Conservation (phyloP, 2,329 filamentous ascomycete species). For the Cytospora piceae region DNA sequence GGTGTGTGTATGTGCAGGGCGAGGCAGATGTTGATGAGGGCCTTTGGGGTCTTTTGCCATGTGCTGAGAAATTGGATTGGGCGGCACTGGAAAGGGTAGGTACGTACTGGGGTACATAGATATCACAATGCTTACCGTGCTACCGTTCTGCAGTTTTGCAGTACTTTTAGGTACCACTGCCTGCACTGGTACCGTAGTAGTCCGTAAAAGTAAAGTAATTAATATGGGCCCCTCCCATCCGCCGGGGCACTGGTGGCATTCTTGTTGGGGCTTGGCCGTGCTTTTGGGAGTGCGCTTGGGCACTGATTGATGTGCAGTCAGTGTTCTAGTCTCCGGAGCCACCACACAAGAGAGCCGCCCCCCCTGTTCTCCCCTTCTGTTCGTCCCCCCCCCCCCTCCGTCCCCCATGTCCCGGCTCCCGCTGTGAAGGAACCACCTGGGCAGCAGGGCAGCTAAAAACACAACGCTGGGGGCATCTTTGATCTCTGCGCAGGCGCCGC, state of each 20-base stretch:
- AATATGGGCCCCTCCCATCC: background rate
- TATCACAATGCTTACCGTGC: background rate
- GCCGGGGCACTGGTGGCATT: background rate
- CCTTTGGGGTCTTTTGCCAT: background rate
- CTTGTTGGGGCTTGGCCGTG: background rate
- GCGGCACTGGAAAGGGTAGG: background rate
- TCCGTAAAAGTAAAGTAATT: background rate
- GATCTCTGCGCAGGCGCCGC: background rate
- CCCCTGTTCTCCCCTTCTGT: background rate
- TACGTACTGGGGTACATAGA: background rate
- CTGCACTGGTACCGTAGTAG: background rate
- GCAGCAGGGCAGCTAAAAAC: background rate
- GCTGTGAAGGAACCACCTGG: background rate
- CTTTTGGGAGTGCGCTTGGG: background rate
- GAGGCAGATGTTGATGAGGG: background rate
- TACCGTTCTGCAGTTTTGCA: background rate
- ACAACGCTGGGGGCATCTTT: background rate
- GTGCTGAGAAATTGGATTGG: conserved; percentile 6
- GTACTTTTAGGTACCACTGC: background rate
- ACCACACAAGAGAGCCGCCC: background rate
- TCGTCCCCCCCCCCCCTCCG: background rate
- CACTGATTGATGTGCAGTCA: background rate
- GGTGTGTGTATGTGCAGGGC: background rate
- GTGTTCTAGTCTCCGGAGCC: background rate
- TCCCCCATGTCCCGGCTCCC: background rate